These are phyloP conservation scores for Diplodia intermedia DNA, from an alignment of 2,329 filamentous ascomycete genomes.

Conservation along the genomic window DNA sequence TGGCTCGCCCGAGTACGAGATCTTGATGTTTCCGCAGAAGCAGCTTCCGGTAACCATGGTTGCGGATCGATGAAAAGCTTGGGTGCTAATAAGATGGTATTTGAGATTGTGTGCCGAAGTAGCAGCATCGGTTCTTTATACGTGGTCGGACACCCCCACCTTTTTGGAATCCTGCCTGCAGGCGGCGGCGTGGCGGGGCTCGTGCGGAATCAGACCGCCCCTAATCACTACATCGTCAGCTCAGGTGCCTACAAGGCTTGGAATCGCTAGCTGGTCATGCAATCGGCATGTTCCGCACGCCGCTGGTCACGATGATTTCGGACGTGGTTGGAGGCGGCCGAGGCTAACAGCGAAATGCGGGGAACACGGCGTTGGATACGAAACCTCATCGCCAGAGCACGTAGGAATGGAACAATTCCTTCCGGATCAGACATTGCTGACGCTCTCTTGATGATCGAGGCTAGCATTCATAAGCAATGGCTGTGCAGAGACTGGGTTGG, in stretches of 20 bases:
- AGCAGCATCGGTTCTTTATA: background rate
- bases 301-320: conserved; percentile 12
- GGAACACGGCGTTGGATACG: conserved; percentile 10
- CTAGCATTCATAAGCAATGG: conserved; percentile 2
- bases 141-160: background rate
- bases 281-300: background rate
- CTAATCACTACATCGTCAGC: background rate
- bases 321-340: conserved; percentile 12
- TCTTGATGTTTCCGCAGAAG: conserved; percentile 58
- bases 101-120: background rate
- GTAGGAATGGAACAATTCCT: background rate
- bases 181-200: conserved; percentile 7
- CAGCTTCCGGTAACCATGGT: conserved; percentile 54
- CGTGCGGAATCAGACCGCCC: background rate
- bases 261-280: background rate
- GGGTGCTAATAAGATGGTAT: background rate
- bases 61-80: background rate
- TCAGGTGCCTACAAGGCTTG: conserved; percentile 6
- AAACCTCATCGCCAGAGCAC: background rate
- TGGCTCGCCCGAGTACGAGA: conserved; percentile 57
- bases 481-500: background rate
- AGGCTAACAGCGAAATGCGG: conserved; percentile 21
- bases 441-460: background rate
- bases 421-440: background rate
- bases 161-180: conserved; percentile 6